Conservation (phyloP, 2,329 filamentous ascomycete genomes). For the Hypoxylon sp. region DNA sequence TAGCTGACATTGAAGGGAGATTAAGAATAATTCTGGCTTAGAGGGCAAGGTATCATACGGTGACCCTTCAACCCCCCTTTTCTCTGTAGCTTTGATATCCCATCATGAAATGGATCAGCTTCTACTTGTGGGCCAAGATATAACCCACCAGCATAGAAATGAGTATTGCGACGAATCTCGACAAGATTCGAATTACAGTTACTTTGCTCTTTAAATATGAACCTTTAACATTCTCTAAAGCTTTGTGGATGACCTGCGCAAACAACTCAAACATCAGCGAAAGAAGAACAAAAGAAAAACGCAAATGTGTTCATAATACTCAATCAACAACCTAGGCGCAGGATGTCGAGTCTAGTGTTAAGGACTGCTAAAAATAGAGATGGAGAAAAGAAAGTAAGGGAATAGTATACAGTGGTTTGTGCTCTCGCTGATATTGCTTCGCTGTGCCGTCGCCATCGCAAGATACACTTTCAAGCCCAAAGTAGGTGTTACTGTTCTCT, state of each 20-base stretch:
- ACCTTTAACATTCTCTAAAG: too few relatives aligned
- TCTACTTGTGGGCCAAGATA: neutral
- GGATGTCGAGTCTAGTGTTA: neutral
- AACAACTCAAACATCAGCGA: neutral
- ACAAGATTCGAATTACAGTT: too few relatives aligned
- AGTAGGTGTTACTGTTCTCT: too few relatives aligned
- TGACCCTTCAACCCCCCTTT: neutral
- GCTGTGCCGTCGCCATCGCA: too few relatives aligned
- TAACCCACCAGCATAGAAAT: neutral
- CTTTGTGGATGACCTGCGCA: neutral
- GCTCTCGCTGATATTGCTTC: too few relatives aligned
- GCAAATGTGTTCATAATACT: neutral
- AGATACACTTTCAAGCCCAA: too few relatives aligned
- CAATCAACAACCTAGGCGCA: neutral
- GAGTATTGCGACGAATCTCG: neutral
- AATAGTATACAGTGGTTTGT: too few relatives aligned
- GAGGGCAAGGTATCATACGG: neutral
- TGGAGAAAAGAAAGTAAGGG: too few relatives aligned
- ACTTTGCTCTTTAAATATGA: too few relatives aligned
- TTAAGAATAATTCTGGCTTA: neutral
- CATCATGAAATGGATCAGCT: neutral
- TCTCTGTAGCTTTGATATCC: neutral
- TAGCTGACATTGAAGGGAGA: neutral
- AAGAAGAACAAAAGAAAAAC: too few relatives aligned
- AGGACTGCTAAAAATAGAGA: too few relatives aligned